Evolutionary conservation across 345 rosid species (phyloP).

Genomic region (Acer saccharum): DNA sequence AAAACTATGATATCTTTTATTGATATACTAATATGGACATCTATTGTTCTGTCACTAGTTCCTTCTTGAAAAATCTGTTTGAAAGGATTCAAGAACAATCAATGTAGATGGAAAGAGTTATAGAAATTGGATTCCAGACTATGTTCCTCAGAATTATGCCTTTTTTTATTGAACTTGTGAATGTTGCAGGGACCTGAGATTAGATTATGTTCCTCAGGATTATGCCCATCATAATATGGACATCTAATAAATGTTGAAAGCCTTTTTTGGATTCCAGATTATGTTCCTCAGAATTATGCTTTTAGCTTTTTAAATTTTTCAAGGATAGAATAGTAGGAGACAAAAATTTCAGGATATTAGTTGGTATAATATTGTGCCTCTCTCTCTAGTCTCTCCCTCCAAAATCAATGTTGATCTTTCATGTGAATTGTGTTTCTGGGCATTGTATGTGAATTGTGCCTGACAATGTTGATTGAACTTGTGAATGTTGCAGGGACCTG

Average conservation of each 20-base stretch:
- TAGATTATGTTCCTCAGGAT: too few relatives aligned
- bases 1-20: too few relatives aligned
- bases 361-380: not conserved
- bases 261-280: not conserved
- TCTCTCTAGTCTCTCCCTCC: not conserved
- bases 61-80: too few relatives aligned
- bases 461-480: not conserved
- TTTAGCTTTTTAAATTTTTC: not conserved
- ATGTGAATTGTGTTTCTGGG: not conserved
- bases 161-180: too few relatives aligned
- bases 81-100: not conserved
- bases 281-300: not conserved
- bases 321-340: not conserved
- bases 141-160: too few relatives aligned
- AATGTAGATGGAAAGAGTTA: not conserved
- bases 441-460: too few relatives aligned
- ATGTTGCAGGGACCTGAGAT: too few relatives aligned
- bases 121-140: not conserved
- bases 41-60: too few relatives aligned
- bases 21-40: too few relatives aligned
- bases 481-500: constrained; percentile 33
- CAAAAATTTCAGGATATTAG: not conserved
- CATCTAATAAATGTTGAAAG: not conserved
- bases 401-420: not conserved
- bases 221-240: too few relatives aligned